Evolutionary conservation across 225 moss, liverwort and hornwort species (phyloP).

Genomic region (Thuidium tamariscinum): DNA sequence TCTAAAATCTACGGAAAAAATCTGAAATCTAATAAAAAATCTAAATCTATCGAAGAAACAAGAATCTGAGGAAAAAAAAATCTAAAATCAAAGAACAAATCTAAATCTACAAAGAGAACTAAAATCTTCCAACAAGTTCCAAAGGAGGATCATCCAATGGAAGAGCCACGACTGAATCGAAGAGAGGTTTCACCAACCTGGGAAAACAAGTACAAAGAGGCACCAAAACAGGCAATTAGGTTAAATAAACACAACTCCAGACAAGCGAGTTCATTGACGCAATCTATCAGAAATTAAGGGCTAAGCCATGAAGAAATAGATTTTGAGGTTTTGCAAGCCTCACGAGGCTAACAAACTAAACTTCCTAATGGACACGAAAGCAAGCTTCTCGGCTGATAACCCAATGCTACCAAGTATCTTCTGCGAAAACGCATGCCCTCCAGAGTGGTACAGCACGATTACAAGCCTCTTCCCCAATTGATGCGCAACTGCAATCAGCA

Average conservation of each 20-base stretch:
- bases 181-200: constrained; percentile 93
- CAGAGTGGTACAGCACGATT: constrained; percentile 33
- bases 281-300: not conserved
- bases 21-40: too few species aligned
- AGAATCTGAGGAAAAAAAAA: too few species aligned
- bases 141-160: constrained; percentile 92
- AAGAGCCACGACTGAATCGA: constrained; percentile 90
- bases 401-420: constrained; percentile 15
- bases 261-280: not conserved
- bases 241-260: not conserved
- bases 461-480: constrained; percentile 27
- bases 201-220: not conserved
- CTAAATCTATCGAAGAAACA: too few species aligned
- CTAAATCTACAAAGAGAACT: too few species aligned
- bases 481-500: constrained; percentile 16
- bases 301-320: not conserved
- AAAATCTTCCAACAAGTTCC: too few species aligned
- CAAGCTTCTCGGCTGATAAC: constrained; percentile 33
- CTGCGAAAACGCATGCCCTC: constrained; percentile 25
- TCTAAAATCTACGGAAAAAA: too few species aligned
- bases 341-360: not conserved
- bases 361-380: not conserved
- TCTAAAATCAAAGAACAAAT: too few species aligned
- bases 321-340: not conserved
- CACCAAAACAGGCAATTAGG: not conserved